Conservation (phyloP, 2,329 filamentous ascomycete genomes). For the Hymenoscyphus fraxineus region DNA sequence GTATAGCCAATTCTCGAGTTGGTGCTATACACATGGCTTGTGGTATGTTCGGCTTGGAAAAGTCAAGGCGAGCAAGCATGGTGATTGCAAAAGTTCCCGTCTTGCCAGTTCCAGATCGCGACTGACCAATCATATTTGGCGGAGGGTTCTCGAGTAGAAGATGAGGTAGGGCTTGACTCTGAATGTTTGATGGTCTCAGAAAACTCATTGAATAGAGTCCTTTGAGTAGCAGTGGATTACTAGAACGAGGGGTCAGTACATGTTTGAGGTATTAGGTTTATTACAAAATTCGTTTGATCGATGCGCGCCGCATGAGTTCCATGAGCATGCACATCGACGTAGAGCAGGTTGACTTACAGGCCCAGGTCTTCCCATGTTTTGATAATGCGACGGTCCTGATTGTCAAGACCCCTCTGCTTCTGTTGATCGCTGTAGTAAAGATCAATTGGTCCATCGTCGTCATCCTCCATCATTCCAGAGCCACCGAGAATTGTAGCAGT, state of each 20-base stretch:
- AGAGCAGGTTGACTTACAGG: slow-evolving; percentile 56
- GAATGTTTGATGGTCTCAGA: slow-evolving; percentile 94
- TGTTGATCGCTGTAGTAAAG: slow-evolving; percentile 90
- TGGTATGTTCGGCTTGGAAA: slow-evolving; percentile 61
- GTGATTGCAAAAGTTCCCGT: slow-evolving; percentile 95
- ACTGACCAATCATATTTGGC: slow-evolving; percentile 93
- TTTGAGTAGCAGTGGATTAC: slow-evolving; percentile 55
- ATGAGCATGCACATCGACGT: neutral
- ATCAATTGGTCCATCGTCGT: slow-evolving; percentile 77
- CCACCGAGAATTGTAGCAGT: slow-evolving; percentile 40
- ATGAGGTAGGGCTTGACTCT: slow-evolving; percentile 88
- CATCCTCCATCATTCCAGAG: slow-evolving; percentile 55
- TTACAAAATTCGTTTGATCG: neutral
- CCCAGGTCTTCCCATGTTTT: slow-evolving; percentile 81
- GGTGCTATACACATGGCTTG: slow-evolving; percentile 89
- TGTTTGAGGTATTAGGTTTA: slow-evolving; percentile 38
- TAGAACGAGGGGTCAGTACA: neutral
- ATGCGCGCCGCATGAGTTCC: neutral
- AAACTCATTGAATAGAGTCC: slow-evolving; percentile 81
- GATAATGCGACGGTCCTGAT: slow-evolving; percentile 83
- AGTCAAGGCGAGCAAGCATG: slow-evolving; percentile 81
- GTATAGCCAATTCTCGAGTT: slow-evolving; percentile 88
- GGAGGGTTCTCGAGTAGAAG: slow-evolving; percentile 83
- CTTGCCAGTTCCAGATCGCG: slow-evolving; percentile 98
- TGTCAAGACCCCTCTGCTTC: slow-evolving; percentile 77